These are phyloP conservation scores for Astrephomene gubernaculifera DNA, from an alignment of 139 green algal species.

Conservation along the genomic window DNA sequence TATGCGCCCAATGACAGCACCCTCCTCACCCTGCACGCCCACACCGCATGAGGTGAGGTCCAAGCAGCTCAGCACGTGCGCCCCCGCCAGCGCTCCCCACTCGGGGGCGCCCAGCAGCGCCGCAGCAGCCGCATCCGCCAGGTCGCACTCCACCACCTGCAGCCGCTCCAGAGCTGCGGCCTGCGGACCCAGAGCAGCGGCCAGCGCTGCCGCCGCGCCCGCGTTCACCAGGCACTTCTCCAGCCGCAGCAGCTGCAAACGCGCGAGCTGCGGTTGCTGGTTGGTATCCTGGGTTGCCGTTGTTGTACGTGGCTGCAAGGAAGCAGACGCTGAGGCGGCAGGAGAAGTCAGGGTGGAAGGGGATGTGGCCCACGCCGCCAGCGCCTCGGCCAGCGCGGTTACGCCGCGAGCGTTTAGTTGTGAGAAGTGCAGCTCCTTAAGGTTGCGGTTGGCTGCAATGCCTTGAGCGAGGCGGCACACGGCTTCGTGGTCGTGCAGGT, in stretches of 20 bases:
- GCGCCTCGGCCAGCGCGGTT: neutral
- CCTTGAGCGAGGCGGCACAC: neutral
- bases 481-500: constrained; percentile 1
- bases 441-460: constrained; percentile 1
- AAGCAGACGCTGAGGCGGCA: neutral
- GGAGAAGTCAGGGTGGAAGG: neutral
- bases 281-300: neutral
- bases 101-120: constrained; percentile 3
- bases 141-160: constrained; percentile 10
- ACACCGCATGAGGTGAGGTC: neutral
- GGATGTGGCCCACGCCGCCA: neutral
- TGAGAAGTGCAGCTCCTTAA: constrained; percentile 14
- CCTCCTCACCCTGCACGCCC: neutral
- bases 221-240: neutral
- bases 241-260: constrained; percentile 1
- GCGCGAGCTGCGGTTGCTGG: no score
- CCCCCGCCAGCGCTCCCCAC: neutral
- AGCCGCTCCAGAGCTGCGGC: neutral
- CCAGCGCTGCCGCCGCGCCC: neutral
- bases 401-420: constrained; percentile 17
- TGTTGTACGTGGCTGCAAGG: no score
- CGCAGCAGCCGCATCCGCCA: constrained; percentile 8
- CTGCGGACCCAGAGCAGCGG: constrained; percentile 11
- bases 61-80: neutral
- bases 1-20: no score